Evolutionary conservation across 2,329 filamentous ascomycete species (phyloP).

Genomic region (Neonectria magnoliae): DNA sequence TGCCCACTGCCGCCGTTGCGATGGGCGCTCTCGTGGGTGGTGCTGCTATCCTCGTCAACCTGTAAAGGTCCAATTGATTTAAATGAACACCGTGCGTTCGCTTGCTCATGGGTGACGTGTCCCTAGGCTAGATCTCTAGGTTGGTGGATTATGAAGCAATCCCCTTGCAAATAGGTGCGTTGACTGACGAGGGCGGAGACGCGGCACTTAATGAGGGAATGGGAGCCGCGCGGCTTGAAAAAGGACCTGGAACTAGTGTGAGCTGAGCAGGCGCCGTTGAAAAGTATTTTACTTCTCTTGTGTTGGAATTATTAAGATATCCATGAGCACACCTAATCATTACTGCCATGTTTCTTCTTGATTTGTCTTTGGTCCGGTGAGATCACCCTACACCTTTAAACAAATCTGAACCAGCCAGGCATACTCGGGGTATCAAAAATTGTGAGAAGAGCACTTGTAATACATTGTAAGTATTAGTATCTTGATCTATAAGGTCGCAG

Average conservation of each 20-base stretch:
- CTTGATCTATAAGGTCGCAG: too few relatives aligned
- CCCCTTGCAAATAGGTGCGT: background rate
- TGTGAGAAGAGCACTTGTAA: too few relatives aligned
- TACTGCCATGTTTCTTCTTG: too few relatives aligned
- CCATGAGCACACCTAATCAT: too few relatives aligned
- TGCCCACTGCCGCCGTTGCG: slow-evolving; percentile 18
- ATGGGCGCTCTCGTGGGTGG: slow-evolving; percentile 23
- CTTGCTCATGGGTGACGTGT: background rate
- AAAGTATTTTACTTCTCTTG: too few relatives aligned
- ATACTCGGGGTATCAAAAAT: too few relatives aligned
- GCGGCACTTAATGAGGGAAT: background rate
- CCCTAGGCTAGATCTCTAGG: background rate
- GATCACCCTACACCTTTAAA: too few relatives aligned
- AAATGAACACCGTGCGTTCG: slow-evolving; percentile 11
- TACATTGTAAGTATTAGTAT: too few relatives aligned
- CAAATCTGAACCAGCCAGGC: too few relatives aligned
- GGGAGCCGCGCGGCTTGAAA: background rate
- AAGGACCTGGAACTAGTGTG: background rate
- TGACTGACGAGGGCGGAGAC: background rate
- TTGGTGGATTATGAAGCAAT: background rate
- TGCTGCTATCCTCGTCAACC: slow-evolving; percentile 19
- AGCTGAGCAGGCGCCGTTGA: too few relatives aligned
- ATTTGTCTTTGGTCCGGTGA: too few relatives aligned
- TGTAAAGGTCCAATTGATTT: slow-evolving; percentile 2
- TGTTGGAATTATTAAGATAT: too few relatives aligned